Base-by-base conservation (phyloP, 495 filamentous ascomycete genomes). In the Hapsidospora chrysogenum region DNA sequence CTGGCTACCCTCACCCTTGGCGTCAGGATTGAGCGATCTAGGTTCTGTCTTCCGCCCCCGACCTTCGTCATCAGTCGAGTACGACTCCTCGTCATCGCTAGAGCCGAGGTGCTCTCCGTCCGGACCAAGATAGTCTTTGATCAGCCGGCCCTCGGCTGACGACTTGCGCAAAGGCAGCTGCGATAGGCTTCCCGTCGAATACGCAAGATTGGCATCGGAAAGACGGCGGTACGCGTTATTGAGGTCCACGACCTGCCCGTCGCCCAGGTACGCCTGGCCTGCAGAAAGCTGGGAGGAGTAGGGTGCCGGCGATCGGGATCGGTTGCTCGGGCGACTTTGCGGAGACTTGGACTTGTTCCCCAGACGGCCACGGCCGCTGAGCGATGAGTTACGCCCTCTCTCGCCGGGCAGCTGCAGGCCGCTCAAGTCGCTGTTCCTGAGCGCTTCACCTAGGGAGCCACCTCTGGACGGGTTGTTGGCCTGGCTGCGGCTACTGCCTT, bases 61-160 rank as follows among this genome's bases (percentile, higher is more conserved):
- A 21, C 63, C 56, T 33, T 68, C 71, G 38, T 68, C 67, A 13
- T 68, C 63, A 10, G 58, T 60, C 31, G 55, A 61, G 33, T 53
- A 60, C 14, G 35, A 55, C 34, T 56, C 60, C n/a, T 68, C 63
- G 30, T 64, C 59, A 14, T 71, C 68, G 39, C 64, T 70, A 33
- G 58, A 66, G 22, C 69, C 68, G 13, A 60, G 50, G 35, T 74
- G 53, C 26, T 74, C 78, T 13, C 70, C 72, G 40, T 81, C 77
- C 32, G 61, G 60, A 29, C 60, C 50, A 9, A 72, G 58, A 34
- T 80, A 72, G 46, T 87, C 82, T 49, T 84, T 87, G 36, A 74
- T 65, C 38, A 92, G 51, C 30, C 83, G 69, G 35, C 70, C 70
- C 22, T 63, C 69, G 17, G 60, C 54, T 14, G 50, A 42, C 39